Conservation (phyloP, 108 stramenopile genomes). For the Hondaea fermentalgiana region DNA sequence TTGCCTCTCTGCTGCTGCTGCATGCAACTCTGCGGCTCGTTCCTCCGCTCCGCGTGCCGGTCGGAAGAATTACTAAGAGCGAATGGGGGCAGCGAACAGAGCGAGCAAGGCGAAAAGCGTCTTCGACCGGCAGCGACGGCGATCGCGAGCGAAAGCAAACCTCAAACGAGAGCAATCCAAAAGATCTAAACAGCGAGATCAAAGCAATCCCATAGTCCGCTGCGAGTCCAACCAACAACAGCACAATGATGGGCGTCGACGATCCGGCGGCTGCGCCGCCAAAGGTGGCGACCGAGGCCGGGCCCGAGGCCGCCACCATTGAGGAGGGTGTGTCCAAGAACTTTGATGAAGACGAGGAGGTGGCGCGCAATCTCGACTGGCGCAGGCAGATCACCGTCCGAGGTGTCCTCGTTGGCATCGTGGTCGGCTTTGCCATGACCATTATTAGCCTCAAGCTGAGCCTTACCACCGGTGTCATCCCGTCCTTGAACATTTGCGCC, state of each 20-base stretch:
- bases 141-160: too few species aligned
- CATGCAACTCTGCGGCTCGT: not conserved
- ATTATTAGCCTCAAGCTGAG: not conserved
- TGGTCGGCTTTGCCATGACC: not conserved
- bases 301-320: not conserved
- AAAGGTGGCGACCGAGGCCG: too few species aligned
- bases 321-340: not conserved
- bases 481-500: not conserved
- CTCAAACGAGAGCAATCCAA: too few species aligned
- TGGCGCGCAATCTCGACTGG: not conserved
- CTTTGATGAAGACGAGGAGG: not conserved
- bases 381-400: not conserved
- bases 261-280: too few species aligned
- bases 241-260: too few species aligned
- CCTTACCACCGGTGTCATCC: not conserved
- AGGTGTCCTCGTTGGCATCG: not conserved
- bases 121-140: too few species aligned
- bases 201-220: too few species aligned
- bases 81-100: too few species aligned
- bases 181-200: too few species aligned
- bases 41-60: not conserved
- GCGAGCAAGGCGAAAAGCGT: too few species aligned
- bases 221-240: too few species aligned
- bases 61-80: too few species aligned
- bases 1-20: not conserved